Base-by-base conservation (phyloP, 1,284 basidiomycete species). In the Leccinum angustisporum region DNA sequence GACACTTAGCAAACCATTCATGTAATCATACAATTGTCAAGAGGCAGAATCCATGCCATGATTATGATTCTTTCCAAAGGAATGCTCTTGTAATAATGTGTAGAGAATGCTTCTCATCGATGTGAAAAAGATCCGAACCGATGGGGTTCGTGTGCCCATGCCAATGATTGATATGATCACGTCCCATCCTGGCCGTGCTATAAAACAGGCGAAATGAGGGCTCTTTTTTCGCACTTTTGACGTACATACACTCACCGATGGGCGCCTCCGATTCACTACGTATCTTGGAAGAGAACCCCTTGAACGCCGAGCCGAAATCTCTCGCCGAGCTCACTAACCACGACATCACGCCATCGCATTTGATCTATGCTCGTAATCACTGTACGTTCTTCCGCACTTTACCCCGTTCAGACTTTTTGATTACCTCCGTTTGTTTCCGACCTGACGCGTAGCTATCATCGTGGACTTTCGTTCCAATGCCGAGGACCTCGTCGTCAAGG, bases 301-400 rank as follows among this genome's bases (percentile, higher is more conserved):
- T 62, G 59, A 73, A 73, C 25, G 74, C 74, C 4, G 72, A 75
- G 27, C 71, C 70, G 18, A 62, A 59, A 1, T 70, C 61, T 30
- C 68, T 75, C 46, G 50, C 50, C 0, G 71, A 67, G 25, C 73
- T 73, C 54, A 43, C 66, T 18, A 69, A 57, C 56, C 61, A 73
- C 21, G 48, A 59, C 10, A 66, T 75, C 48, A 73, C 72, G 1
- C 71, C 71, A 3, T 31, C 61, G 6, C 65, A 25, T 54, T 57
- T 75, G 30, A 62, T 64, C 40, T 73, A 75, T 33, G 65, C 63
- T 13, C 70, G 74, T 43, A 73, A 74, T 50, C 71, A 73, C 21
- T 75, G 71, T 75, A 52, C 34, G 72, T 71, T 48, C 18, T 31
- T 3, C 31, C 50, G 30, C 5, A 4, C 34, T 13, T 1, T 34